Conservation (phyloP, 192 early-diverging fungal species). For the Backusella morwellensis region DNA sequence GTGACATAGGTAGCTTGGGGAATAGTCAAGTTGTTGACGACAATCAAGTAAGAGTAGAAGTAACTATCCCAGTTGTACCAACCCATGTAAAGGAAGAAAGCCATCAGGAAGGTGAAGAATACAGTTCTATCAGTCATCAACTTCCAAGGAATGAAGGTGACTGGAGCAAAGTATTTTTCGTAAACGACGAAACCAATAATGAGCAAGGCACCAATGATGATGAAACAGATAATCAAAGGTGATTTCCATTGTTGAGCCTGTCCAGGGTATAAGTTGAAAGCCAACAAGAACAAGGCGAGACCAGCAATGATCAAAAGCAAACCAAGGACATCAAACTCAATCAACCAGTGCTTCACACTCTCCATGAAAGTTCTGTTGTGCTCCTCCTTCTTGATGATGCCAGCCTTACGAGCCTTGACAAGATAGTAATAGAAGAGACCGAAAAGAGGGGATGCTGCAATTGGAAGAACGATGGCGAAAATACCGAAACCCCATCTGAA, state of each 20-base stretch:
- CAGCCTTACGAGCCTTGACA: conserved; percentile 12
- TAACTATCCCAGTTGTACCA: conserved; percentile 9
- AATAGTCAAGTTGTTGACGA: conserved; percentile 9
- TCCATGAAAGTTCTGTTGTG: neutral
- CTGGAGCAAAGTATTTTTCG: neutral
- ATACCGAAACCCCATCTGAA: conserved; percentile 26
- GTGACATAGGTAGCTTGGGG: conserved; percentile 8
- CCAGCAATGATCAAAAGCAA: conserved; percentile 11
- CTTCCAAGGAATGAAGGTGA: neutral
- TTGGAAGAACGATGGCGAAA: conserved; percentile 16
- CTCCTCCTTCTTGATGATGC: conserved; percentile 11
- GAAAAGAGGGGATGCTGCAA: neutral
- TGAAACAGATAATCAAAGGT: conserved; percentile 13
- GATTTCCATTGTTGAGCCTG: conserved; percentile 3
- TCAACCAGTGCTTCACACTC: neutral
- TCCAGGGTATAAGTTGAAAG: conserved; percentile 2
- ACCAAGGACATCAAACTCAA: conserved; percentile 2
- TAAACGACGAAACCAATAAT: conserved; percentile 1
- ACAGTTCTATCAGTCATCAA: conserved; percentile 13
- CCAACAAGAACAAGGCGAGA: conserved; percentile 18
- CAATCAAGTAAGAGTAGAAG: conserved; percentile 18
- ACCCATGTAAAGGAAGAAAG: neutral
- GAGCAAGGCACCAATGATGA: conserved; percentile 1
- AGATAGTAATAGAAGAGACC: conserved; percentile 11
- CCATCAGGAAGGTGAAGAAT: conserved; percentile 3